A percentile compares a stretch with the other conserved stretches of the same genome.
Evolutionary conservation across 106 monocot genomes (phyloP).

Genomic region (Dioscorea alata): DNA sequence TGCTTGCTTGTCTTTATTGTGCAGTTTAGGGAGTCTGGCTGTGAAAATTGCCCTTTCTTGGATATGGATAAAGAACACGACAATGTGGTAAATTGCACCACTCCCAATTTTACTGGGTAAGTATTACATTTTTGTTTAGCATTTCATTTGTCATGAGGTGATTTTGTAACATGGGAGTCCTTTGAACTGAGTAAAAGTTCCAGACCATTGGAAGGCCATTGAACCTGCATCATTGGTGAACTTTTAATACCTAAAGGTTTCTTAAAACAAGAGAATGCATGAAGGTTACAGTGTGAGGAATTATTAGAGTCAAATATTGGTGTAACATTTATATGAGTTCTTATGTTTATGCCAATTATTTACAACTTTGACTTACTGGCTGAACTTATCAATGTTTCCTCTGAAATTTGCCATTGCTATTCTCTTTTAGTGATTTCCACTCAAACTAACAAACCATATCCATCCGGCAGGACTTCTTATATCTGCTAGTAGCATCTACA

Average conservation of each 20-base stretch:
- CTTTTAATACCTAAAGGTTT: background rate
- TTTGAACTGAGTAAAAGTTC: background rate
- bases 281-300: background rate
- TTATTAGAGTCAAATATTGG: background rate
- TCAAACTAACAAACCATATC: no score
- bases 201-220: background rate
- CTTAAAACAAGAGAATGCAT: background rate
- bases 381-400: no score
- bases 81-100: constrained; percentile 86
- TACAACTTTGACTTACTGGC: no score
- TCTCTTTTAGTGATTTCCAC: no score
- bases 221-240: background rate
- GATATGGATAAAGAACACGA: constrained; percentile 94
- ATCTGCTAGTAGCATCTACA: no score
- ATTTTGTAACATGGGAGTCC: background rate
- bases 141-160: background rate
- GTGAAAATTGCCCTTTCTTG: constrained; percentile 98
- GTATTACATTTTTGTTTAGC: background rate
- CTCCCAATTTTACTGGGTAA: constrained; percentile 94
- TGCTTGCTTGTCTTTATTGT: constrained; percentile 3
- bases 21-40: constrained; percentile 92
- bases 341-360: background rate
- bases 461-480: no score
- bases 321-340: background rate
- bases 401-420: no score